Conservation (phyloP, 2,329 filamentous ascomycete species). For the Colletotrichum coccodes region DNA sequence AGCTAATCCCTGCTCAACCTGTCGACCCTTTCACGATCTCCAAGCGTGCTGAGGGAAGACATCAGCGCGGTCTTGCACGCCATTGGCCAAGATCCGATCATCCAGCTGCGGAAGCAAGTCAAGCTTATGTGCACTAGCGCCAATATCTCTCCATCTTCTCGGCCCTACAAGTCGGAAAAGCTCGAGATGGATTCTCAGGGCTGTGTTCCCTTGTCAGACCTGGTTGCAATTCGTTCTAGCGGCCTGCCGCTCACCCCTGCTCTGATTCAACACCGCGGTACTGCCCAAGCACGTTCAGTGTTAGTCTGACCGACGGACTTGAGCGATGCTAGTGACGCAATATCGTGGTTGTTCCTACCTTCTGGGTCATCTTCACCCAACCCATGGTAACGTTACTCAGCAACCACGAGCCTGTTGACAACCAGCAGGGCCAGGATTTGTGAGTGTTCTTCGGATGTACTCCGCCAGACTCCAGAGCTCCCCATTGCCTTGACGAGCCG, state of each 20-base stretch:
- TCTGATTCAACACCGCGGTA: background rate
- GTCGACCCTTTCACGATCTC: background rate
- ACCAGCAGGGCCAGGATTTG: background rate
- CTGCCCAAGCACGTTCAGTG: background rate
- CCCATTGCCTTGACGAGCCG: background rate
- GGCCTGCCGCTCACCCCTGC: background rate
- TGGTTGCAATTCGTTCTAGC: background rate
- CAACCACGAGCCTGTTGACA: background rate
- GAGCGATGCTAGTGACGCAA: conserved; percentile 9
- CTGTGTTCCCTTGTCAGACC: background rate
- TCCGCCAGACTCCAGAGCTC: background rate
- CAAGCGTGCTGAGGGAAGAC: background rate
- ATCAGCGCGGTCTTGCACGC: background rate
- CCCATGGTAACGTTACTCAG: conserved; percentile 14
- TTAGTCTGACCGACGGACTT: conserved; percentile 19
- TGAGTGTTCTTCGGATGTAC: background rate
- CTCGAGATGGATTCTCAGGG: background rate
- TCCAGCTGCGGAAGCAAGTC: conserved; percentile 3
- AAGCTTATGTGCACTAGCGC: conserved; percentile 15
- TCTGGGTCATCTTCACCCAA: background rate
- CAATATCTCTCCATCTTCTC: background rate
- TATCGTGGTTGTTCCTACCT: background rate
- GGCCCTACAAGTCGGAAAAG: background rate
- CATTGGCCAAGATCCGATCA: conserved; percentile 13
- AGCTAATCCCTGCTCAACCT: background rate